phyloP scores from a whole-genome alignment of 2,329 filamentous ascomycete species.

The Ascosphaera pollenicola region DNA sequence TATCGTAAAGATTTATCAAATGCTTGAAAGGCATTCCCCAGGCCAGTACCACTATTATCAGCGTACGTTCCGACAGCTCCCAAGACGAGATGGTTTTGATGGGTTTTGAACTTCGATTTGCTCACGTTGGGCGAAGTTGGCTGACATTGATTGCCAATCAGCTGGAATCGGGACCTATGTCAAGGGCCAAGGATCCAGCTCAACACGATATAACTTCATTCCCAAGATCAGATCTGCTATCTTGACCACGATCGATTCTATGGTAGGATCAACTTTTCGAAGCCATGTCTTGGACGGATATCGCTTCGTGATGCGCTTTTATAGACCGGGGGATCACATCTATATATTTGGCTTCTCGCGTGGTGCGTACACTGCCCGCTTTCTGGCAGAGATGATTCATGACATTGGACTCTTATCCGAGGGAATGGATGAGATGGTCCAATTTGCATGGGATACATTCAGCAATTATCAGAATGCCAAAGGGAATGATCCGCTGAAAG shows the following conservation, averaged over 20 bases:
- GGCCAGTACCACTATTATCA: conserved; percentile 8
- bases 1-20: conserved; percentile 27
- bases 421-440: conserved; percentile 32
- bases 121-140: too few species aligned
- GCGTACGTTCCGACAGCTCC: conserved; percentile 3
- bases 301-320: conserved; percentile 32
- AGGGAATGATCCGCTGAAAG: conserved; percentile 9
- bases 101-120: too few species aligned
- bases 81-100: too few species aligned
- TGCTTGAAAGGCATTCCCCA: conserved; percentile 16
- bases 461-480: conserved; percentile 13
- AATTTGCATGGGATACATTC: conserved; percentile 22
- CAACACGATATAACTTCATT: too few species aligned
- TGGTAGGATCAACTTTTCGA: conserved; percentile 18
- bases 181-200: too few species aligned
- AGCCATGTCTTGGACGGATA: conserved; percentile 31
- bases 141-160: too few species aligned
- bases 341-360: conserved; percentile 34
- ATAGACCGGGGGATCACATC: conserved; percentile 27
- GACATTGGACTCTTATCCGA: conserved; percentile 27
- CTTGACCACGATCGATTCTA: conserved; percentile 6
- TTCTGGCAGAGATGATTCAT: conserved; percentile 30
- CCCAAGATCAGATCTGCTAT: conserved; percentile 6
- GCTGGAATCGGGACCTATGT: too few species aligned
- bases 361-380: conserved; percentile 31